Evolutionary conservation across 257 asterid genomes (phyloP).

Genomic region (Solanum pimpinellifolium): DNA sequence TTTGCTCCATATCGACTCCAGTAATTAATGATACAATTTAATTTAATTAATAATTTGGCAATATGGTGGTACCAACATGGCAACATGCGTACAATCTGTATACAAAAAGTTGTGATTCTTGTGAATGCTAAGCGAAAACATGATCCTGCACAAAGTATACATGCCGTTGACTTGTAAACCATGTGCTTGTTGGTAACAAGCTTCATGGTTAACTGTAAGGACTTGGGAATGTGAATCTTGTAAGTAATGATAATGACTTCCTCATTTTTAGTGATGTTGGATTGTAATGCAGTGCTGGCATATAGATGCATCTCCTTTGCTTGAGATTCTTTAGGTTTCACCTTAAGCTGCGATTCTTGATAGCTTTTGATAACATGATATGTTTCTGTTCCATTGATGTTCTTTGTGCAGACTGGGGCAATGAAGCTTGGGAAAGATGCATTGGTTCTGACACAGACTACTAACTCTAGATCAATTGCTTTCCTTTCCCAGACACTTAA

Average conservation of each 20-base stretch:
- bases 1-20: not conserved
- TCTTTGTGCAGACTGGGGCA: conserved; percentile 54
- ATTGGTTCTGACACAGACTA: conserved; percentile 70
- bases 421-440: conserved; percentile 86
- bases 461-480: conserved; percentile 63
- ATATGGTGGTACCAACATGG: not conserved
- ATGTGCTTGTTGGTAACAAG: not conserved
- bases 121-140: not conserved
- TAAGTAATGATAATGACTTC: not conserved
- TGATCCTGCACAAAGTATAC: not conserved
- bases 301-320: not conserved
- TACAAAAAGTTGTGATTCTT: not conserved
- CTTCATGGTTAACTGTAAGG: not conserved
- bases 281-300: not conserved
- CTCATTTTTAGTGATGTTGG: not conserved
- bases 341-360: not conserved
- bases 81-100: not conserved
- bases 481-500: conserved; percentile 71
- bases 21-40: not conserved
- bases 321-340: not conserved
- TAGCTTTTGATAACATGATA: not conserved
- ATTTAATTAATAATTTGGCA: not conserved
- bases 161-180: not conserved
- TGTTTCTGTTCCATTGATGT: not conserved
- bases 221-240: not conserved